phyloP scores from a whole-genome alignment of 2,329 filamentous ascomycete genomes.

The Ramularia collo-cygni region DNA sequence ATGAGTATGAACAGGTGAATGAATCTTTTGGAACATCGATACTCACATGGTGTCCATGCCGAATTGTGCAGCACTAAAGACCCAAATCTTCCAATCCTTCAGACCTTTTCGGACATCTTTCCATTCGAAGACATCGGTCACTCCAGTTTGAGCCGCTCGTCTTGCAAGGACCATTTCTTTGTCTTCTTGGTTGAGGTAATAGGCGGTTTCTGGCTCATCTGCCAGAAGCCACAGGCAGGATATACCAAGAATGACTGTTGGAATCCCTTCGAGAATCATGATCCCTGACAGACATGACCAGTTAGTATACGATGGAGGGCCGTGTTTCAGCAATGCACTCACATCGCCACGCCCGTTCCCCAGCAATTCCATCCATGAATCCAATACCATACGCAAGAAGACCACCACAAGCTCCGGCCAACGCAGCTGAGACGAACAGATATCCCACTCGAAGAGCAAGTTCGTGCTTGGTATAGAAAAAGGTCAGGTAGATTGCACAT shows the following conservation, averaged over 20 bases:
- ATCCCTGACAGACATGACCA: too few relatives aligned
- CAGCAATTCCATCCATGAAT: constrained; percentile 60
- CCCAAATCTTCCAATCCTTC: constrained; percentile 69
- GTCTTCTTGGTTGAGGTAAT: constrained; percentile 54
- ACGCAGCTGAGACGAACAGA: constrained; percentile 62
- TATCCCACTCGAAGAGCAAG: constrained; percentile 67
- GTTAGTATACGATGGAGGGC: too few relatives aligned
- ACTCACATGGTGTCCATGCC: constrained; percentile 68
- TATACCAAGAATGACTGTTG: constrained; percentile 49
- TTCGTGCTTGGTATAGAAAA: constrained; percentile 70
- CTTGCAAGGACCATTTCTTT: constrained; percentile 50
- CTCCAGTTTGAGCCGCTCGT: constrained; percentile 44
- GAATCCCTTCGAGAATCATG: constrained; percentile 56
- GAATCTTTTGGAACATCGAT: too few relatives aligned
- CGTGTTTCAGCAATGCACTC: too few relatives aligned
- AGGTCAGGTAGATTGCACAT: constrained; percentile 61
- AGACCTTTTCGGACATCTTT: constrained; percentile 60
- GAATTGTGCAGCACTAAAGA: constrained; percentile 64
- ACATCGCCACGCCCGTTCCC: constrained; percentile 63
- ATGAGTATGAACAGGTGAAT: too few relatives aligned
- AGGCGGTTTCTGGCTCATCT: constrained; percentile 59
- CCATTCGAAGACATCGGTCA: constrained; percentile 48
- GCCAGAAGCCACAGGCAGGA: constrained; percentile 50
- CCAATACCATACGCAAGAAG: constrained; percentile 68
- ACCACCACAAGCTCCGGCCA: constrained; percentile 66